Evolutionary conservation across 73 alveolate genomes (phyloP).

Genomic region (Stentor coeruleus): DNA sequence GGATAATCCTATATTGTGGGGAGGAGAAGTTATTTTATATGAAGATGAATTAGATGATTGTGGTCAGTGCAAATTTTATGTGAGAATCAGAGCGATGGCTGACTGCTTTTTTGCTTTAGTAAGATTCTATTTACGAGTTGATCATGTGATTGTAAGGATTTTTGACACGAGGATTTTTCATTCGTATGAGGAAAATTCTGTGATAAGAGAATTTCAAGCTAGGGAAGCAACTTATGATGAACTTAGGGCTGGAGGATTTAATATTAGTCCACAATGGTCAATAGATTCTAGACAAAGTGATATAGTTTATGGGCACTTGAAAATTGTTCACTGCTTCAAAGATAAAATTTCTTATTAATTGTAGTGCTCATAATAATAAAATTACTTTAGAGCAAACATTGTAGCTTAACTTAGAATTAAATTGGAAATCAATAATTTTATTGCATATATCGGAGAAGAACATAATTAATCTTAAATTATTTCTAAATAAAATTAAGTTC

Average conservation of each 20-base stretch:
- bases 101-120: slow-evolving; percentile 95
- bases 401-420: no score
- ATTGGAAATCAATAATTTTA: no score
- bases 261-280: slow-evolving; percentile 77
- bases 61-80: slow-evolving; percentile 76
- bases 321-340: slow-evolving; percentile 40
- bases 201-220: slow-evolving; percentile 78
- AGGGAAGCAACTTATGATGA: slow-evolving; percentile 81
- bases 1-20: slow-evolving; percentile 91
- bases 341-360: slow-evolving; percentile 61
- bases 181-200: slow-evolving; percentile 72
- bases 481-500: no score
- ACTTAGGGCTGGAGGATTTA: slow-evolving; percentile 70
- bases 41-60: slow-evolving; percentile 97
- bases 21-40: slow-evolving; percentile 71
- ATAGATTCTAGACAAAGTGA: slow-evolving; percentile 76
- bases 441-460: no score
- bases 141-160: slow-evolving; percentile 91
- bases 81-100: slow-evolving; percentile 95
- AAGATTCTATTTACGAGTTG: slow-evolving; percentile 94
- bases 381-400: no score
- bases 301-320: slow-evolving; percentile 67
- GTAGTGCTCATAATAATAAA: no score
- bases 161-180: slow-evolving; percentile 96
- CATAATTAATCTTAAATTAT: no score